phyloP scores from a whole-genome alignment of 139 green algal genomes.

The Pleodorina starrii region DNA sequence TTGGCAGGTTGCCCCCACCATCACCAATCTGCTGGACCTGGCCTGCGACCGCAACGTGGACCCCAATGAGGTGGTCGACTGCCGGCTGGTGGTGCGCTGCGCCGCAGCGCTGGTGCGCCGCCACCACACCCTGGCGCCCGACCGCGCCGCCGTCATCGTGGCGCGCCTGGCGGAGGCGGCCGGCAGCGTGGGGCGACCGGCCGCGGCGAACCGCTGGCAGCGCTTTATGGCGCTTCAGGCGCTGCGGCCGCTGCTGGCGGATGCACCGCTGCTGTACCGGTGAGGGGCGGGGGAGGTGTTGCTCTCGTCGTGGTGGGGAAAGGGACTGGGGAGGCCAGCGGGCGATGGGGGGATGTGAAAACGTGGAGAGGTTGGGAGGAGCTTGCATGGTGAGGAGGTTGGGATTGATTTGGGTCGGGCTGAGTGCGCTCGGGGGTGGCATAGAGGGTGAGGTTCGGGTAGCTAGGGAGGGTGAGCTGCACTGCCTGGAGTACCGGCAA shows the following conservation, averaged over 20 bases:
- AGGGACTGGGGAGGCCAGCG: too few species aligned
- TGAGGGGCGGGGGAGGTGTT: neutral
- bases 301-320: too few species aligned
- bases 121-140: slow-evolving; percentile 60
- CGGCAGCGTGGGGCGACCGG: neutral
- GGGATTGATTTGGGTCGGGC: too few species aligned
- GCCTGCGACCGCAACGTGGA: slow-evolving; percentile 66
- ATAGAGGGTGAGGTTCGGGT: too few species aligned
- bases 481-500: too few species aligned
- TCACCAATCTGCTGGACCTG: slow-evolving; percentile 66
- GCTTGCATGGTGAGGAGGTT: too few species aligned
- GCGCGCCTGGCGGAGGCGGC: slow-evolving; percentile 36
- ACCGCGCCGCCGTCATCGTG: slow-evolving; percentile 29
- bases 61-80: slow-evolving; percentile 53
- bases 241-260: slow-evolving; percentile 53
- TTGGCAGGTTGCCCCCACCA: slow-evolving; percentile 67
- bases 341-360: too few species aligned
- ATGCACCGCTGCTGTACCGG: slow-evolving; percentile 61
- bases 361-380: too few species aligned
- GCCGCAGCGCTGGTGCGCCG: slow-evolving; percentile 66
- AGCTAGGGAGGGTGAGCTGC: too few species aligned
- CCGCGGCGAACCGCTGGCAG: slow-evolving; percentile 57
- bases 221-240: slow-evolving; percentile 64
- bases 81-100: slow-evolving; percentile 70
- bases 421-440: too few species aligned